Evolutionary conservation across 192 early-diverging fungal genomes (phyloP), one percentile per base, ranked within the genome.

Genomic region (Coemansia sp.): DNA sequence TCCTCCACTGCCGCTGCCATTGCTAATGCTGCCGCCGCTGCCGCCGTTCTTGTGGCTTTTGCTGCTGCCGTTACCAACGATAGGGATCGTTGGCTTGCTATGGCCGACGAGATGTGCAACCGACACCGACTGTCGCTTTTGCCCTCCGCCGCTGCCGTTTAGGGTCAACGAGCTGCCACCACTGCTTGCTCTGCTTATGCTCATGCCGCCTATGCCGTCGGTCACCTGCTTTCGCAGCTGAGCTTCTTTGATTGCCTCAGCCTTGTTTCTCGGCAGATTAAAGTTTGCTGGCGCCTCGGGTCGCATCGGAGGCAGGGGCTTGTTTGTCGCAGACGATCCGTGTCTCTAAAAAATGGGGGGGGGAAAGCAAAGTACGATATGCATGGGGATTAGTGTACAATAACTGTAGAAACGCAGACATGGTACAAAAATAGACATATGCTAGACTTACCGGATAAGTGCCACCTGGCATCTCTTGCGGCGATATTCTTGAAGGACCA

Each of bases 211-310:
- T n/a, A 82, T 73, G 57, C 79, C 75, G 22, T 82, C 75, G 39
- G 75, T 73, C 20, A 82, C 60, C 64, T 84, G 74, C 59, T 76
- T 67, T 57, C 82, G 77, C 56, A 79, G 64, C 77, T 84, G 82
- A 8, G 78, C 82, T 74, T 84, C 82, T 62, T 75, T 78, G 45
- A 84, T 75, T 4, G 78, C 82, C 51, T 76, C 73, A 38, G 82
- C 74, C 66, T 76, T 75, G 51, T 74, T 73, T 58, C 70, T 76
- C 38, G 82, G 82, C 45, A 84, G 45, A 34, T 51, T 73, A 57
- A 84, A 68, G 68, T 84, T 80, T 43, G 71, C 20, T 1, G 82
- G 82, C 54, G 71, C 59, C 41, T 68, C 59, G n/a, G 78, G 74
- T 66, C 79, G 79, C 60, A 74, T 66, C 6, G 82, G 82, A 14